These are phyloP conservation scores for Cladophialophora yegresii DNA, from an alignment of 2,329 filamentous ascomycete genomes.

Conservation along the genomic window DNA sequence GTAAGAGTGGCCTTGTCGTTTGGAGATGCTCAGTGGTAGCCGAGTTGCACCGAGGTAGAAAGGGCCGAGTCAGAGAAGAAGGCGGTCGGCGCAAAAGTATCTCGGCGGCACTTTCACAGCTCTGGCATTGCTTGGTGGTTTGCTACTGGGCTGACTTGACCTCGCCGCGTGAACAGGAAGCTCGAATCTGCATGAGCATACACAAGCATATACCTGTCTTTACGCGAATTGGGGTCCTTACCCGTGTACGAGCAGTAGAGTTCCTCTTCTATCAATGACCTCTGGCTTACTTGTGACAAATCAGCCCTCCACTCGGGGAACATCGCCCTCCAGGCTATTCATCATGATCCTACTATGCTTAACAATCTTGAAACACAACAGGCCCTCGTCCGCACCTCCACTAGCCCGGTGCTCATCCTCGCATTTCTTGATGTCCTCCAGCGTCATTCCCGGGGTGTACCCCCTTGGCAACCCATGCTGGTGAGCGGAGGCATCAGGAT, in stretches of 20 bases:
- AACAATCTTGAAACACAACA: slow-evolving; percentile 38
- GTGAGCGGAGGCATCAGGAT: not conserved
- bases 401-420: slow-evolving; percentile 18
- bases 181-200: not conserved
- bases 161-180: not conserved
- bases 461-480: slow-evolving; percentile 20
- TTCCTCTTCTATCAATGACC: not conserved
- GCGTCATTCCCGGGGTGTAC: slow-evolving; percentile 28
- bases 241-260: not conserved
- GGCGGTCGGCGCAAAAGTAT: not conserved
- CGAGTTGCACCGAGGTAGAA: slow-evolving; percentile 18
- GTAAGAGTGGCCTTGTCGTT: not conserved
- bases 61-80: not conserved
- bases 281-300: not conserved
- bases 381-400: slow-evolving; percentile 26
- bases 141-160: not conserved
- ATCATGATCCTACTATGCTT: slow-evolving; percentile 37
- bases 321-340: slow-evolving; percentile 27
- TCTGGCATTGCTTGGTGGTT: not conserved
- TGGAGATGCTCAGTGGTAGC: slow-evolving; percentile 1
- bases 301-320: slow-evolving; percentile 21
- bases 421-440: slow-evolving; percentile 22
- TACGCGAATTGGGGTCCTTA: too few species aligned
- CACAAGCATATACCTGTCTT: not conserved
- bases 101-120: not conserved